A percentile compares a stretch with the other conserved stretches of the same genome.
Evolutionary conservation across 345 rosid species (phyloP).

Genomic region (Gossypium rotundifolium): DNA sequence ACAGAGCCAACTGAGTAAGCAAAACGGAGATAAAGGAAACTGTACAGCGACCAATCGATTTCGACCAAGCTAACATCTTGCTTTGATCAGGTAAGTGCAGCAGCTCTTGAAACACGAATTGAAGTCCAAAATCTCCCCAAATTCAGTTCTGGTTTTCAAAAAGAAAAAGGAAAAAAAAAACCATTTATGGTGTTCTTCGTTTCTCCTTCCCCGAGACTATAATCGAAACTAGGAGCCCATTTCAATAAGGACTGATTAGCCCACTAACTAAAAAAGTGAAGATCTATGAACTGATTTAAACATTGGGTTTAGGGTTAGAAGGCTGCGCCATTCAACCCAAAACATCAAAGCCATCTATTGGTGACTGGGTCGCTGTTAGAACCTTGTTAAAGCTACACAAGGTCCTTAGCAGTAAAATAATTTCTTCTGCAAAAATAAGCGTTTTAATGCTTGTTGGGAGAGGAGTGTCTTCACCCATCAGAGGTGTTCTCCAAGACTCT

Average conservation of each 20-base stretch:
- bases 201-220: background rate
- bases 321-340: background rate
- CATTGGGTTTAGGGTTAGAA: background rate
- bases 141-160: background rate
- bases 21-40: constrained; percentile 36
- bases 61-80: constrained; percentile 4
- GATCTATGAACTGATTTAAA: background rate
- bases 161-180: background rate
- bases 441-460: too few species aligned
- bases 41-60: constrained; percentile 23
- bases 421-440: too few species aligned
- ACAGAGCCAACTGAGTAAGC: constrained; percentile 36
- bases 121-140: background rate
- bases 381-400: too few species aligned
- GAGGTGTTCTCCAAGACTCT: too few species aligned
- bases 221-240: background rate
- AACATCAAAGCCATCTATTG: background rate
- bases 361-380: background rate
- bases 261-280: background rate
- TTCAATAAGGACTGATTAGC: background rate
- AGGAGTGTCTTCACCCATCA: too few species aligned
- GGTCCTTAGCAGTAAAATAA: too few species aligned
- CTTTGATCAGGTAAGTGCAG: constrained; percentile 11
- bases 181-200: background rate
- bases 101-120: constrained; percentile 21